These are phyloP conservation scores for Phytopythium cucurbitacearum DNA, from an alignment of 352 stramenopile species.

Conservation along the genomic window DNA sequence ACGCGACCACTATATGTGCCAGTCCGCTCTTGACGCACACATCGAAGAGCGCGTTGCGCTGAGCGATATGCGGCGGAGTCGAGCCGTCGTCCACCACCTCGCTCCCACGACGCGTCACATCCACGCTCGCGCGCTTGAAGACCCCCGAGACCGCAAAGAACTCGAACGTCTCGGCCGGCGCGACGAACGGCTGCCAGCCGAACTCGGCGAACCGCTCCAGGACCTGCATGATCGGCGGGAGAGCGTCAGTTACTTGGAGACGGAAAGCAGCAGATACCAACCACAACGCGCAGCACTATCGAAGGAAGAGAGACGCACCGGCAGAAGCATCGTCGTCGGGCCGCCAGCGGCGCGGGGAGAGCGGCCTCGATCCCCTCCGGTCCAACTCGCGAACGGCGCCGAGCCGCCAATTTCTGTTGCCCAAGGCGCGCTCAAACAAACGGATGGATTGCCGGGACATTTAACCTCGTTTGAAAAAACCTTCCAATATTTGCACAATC, in stretches of 20 bases:
- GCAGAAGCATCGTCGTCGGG: slow-evolving; percentile 29
- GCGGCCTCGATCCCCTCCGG: too few species aligned
- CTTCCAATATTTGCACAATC: too few species aligned
- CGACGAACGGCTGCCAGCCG: slow-evolving; percentile 74
- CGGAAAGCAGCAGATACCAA: neutral
- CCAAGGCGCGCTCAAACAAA: too few species aligned
- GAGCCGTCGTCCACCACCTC: slow-evolving; percentile 13
- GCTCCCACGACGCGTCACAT: slow-evolving; percentile 27
- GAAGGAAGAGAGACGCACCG: slow-evolving; percentile 15
- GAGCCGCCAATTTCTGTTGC: too few species aligned
- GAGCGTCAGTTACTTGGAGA: slow-evolving; percentile 1
- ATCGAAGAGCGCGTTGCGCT: slow-evolving; percentile 76
- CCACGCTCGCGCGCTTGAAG: slow-evolving; percentile 59
- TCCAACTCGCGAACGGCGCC: too few species aligned
- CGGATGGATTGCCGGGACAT: too few species aligned
- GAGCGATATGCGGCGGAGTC: slow-evolving; percentile 30
- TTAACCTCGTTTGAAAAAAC: too few species aligned
- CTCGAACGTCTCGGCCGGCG: slow-evolving; percentile 82
- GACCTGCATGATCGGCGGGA: slow-evolving; percentile 23
- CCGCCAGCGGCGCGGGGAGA: too few species aligned
- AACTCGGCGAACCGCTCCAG: slow-evolving; percentile 76
- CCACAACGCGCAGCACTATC: neutral
- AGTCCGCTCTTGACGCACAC: slow-evolving; percentile 68
- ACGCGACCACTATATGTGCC: slow-evolving; percentile 66
- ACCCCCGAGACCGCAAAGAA: slow-evolving; percentile 79